These are phyloP conservation scores for Primulina huaijiensis DNA, from an alignment of 257 asterid species.

Conservation along the genomic window DNA sequence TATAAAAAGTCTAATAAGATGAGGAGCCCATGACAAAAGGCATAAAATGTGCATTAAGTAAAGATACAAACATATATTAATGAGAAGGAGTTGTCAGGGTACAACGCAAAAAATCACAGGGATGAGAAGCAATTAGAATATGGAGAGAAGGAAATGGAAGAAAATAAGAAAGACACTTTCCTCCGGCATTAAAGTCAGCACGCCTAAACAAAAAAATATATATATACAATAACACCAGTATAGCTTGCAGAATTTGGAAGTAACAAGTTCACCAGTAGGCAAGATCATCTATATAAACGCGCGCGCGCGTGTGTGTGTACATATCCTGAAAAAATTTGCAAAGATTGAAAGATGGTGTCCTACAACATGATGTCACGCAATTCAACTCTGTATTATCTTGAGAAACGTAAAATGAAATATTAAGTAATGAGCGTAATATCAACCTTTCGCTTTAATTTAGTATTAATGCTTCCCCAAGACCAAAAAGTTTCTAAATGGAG, in stretches of 20 bases:
- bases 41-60: conserved; percentile 14
- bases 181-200: background rate
- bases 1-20: conserved; percentile 15
- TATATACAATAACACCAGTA: background rate
- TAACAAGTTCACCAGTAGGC: background rate
- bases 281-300: no score
- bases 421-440: conserved; percentile 1
- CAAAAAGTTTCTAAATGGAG: conserved; percentile 9
- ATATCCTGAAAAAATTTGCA: background rate
- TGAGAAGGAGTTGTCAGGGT: background rate
- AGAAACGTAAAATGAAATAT: conserved; percentile 8
- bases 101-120: conserved; percentile 14
- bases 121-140: conserved; percentile 11
- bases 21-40: conserved; percentile 18
- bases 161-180: background rate
- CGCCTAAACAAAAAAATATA: background rate
- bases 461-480: conserved; percentile 20
- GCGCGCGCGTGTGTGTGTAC: no score
- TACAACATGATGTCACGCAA: background rate
- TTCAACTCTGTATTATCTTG: conserved; percentile 2
- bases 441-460: background rate
- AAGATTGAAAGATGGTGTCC: conserved; percentile 19
- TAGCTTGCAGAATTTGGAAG: background rate
- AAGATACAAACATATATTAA: conserved; percentile 12
- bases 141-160: conserved; percentile 7